phyloP scores from a whole-genome alignment of 2,329 filamentous ascomycete genomes.

The Tolypocladium paradoxum region DNA sequence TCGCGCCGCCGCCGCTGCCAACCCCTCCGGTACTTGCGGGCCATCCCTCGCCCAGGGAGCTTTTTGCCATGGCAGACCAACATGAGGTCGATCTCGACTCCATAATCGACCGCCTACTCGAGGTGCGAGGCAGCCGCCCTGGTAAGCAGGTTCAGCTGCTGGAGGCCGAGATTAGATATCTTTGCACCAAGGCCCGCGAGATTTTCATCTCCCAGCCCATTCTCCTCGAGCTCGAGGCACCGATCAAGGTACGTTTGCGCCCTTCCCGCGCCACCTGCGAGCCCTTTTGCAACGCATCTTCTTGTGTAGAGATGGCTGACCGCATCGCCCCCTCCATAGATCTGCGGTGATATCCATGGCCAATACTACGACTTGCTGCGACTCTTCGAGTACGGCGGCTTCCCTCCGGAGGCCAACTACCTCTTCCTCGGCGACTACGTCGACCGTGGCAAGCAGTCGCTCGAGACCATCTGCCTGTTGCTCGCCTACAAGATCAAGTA shows the following conservation, averaged over 20 bases:
- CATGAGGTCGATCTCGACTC: slow-evolving; percentile 97
- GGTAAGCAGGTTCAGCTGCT: slow-evolving; percentile 97
- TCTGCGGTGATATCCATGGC: slow-evolving; percentile 97
- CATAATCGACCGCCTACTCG: slow-evolving; percentile 95
- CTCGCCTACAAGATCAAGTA: slow-evolving; percentile 99
- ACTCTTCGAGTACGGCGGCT: slow-evolving; percentile 95
- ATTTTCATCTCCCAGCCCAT: slow-evolving; percentile 99
- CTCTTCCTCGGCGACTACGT: slow-evolving; percentile 99
- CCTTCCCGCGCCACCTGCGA: neutral
- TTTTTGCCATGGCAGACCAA: slow-evolving; percentile 48
- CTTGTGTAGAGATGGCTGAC: slow-evolving; percentile 5
- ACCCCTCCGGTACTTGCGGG: slow-evolving; percentile 22
- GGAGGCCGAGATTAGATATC: slow-evolving; percentile 89
- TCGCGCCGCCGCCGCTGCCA: slow-evolving; percentile 11
- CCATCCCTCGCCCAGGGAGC: slow-evolving; percentile 25
- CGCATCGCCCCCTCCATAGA: slow-evolving; percentile 43
- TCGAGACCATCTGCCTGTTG: slow-evolving; percentile 95
- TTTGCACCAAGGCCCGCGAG: slow-evolving; percentile 97
- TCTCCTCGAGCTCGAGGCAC: slow-evolving; percentile 91
- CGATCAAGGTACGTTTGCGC: slow-evolving; percentile 73
- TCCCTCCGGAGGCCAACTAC: slow-evolving; percentile 97
- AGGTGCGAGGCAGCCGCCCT: slow-evolving; percentile 93
- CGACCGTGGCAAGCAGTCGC: slow-evolving; percentile 96
- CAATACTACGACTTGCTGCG: slow-evolving; percentile 98
- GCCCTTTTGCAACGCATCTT: neutral